A percentile compares a stretch with the other conserved stretches of the same genome.
These are phyloP conservation scores for Lithocarpus polystachyus DNA, from an alignment of 306 rosid species.

Conservation along the genomic window DNA sequence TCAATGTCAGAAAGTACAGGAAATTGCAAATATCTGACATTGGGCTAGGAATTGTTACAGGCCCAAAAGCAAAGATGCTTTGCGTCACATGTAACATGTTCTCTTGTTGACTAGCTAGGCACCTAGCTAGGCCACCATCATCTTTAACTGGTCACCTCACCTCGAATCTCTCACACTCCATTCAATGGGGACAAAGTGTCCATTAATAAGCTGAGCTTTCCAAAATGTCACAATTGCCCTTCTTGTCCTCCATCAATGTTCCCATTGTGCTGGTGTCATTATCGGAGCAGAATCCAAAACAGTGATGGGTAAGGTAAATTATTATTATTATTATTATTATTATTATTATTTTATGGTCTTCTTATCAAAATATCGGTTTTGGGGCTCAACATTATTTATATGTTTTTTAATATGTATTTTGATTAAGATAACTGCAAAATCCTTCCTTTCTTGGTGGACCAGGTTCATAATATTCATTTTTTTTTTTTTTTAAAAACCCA, in stretches of 20 bases:
- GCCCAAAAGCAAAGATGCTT: not conserved
- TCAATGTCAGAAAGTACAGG: not conserved
- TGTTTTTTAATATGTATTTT: too few species aligned
- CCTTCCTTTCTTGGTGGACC: too few species aligned
- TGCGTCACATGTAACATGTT: conserved; percentile 12
- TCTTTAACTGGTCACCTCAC: conserved; percentile 1
- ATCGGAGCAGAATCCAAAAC: not conserved
- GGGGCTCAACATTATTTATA: too few species aligned
- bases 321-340: too few species aligned
- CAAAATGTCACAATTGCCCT: not conserved
- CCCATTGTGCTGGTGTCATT: not conserved
- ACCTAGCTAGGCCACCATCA: not conserved
- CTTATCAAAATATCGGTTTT: too few species aligned
- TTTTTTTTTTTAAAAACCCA: too few species aligned
- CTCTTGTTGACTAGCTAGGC: not conserved
- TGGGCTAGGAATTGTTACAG: not conserved
- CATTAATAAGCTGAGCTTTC: not conserved
- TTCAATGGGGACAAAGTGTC: conserved; percentile 15
- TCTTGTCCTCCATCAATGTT: not conserved
- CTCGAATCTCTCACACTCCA: conserved; percentile 28
- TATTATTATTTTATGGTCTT: too few species aligned
- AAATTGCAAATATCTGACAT: not conserved
- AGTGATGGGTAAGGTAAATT: not conserved
- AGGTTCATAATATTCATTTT: too few species aligned
- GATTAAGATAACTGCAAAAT: too few species aligned